Base-by-base conservation (phyloP, 129 eudicot species). In the Lonicera japonica region DNA sequence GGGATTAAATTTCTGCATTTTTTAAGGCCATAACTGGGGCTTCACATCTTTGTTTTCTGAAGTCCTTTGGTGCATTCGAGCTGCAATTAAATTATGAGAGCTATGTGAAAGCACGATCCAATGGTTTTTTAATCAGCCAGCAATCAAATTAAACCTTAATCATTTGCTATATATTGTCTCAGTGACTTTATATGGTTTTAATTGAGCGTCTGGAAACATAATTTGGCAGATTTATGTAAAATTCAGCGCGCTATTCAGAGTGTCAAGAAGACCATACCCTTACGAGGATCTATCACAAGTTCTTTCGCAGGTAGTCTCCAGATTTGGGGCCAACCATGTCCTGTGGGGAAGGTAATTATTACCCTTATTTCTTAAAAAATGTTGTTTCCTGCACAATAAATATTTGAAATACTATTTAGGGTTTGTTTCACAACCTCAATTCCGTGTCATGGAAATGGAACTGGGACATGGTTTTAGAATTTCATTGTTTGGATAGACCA, bases 261-360 rank as follows among this genome's bases (percentile, higher is more conserved):
- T 89, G 54, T 85, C 97, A 14, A 82, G 95, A 75, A 68, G 60
- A 60, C 65, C 80, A 52, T 83, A 72, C 54, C 97, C 97, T 14
- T 89, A 77, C 48, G 82, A 85, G 39, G 97, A 89, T 69, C 65
- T 85, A 24, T 70, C 84, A 16, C 63, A 68, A 16, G 25, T 73
- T 75, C 77, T 89, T 17, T 71, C 90, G 7, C 75, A 82, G 60
- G 58, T 85, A 21, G 80, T 85, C 63, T 77, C 90, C 61, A 78
- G 79, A 76, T 89, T 72, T 65, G 97, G 97, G 29, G 95, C 97
- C 62, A 68, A 89, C 70, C 90, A 76, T 39, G 73, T 89, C 70
- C 85, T 89, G 97, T 89, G 97, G 97, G 95, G 95, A 72, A 89
- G 95, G 95, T 89, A 83, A 69, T 16, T 11, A 10, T 1, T 22